A percentile compares a stretch with the other conserved stretches of the same genome.
Evolutionary conservation across 139 green algal species (phyloP).

Genomic region (Haematococcus sp.): DNA sequence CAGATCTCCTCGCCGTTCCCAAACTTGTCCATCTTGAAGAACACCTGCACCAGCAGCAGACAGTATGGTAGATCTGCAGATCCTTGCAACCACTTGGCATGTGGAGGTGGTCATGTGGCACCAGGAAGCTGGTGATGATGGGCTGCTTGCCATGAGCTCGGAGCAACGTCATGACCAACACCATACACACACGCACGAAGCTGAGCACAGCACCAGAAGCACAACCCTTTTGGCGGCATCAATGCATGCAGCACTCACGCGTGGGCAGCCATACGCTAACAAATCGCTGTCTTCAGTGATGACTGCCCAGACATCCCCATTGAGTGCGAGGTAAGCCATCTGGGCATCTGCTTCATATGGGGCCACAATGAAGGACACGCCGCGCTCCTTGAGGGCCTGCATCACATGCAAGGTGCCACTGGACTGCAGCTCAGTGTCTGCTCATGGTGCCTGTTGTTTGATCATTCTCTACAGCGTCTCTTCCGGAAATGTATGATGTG

Average conservation of each 20-base stretch:
- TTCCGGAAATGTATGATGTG: neutral
- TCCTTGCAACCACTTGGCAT: no score
- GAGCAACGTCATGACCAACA: no score
- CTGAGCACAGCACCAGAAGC: no score
- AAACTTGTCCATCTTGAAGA: constrained; percentile 93
- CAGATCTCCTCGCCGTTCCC: constrained; percentile 77
- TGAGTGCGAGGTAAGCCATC: constrained; percentile 84
- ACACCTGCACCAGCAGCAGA: constrained; percentile 42
- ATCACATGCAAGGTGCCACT: neutral
- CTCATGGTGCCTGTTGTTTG: no score
- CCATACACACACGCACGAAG: no score
- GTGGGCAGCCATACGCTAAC: constrained; percentile 89
- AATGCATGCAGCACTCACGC: constrained; percentile 46
- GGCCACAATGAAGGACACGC: constrained; percentile 85
- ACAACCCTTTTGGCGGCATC: no score
- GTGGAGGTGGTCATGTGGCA: no score
- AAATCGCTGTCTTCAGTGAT: constrained; percentile 98
- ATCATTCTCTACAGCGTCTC: no score
- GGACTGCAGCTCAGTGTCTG: no score
- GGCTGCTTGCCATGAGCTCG: no score
- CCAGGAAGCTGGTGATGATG: no score
- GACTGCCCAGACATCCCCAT: constrained; percentile 77
- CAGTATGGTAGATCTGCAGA: no score
- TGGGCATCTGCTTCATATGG: constrained; percentile 98
- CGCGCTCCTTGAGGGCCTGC: constrained; percentile 61